These are phyloP conservation scores for Hippophae gyantsensis DNA, from an alignment of 306 rosid genomes.

Conservation along the genomic window DNA sequence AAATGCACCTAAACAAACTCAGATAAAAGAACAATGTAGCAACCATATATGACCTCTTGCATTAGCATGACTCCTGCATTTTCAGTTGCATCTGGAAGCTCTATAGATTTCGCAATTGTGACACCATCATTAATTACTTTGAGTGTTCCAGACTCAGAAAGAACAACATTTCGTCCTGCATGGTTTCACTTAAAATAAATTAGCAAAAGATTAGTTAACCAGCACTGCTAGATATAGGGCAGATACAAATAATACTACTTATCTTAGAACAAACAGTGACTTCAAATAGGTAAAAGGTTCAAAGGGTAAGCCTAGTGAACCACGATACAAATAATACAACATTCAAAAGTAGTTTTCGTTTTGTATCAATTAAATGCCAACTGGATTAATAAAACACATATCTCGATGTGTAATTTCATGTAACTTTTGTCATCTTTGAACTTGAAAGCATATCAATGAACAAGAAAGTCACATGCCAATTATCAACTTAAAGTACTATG, in stretches of 20 bases:
- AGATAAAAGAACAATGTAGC: constrained; percentile 28
- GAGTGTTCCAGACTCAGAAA: constrained; percentile 58
- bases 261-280: too few species aligned
- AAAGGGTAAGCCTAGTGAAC: too few species aligned
- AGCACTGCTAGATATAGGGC: constrained; percentile 11
- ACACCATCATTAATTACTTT: constrained; percentile 85
- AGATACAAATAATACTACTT: background rate
- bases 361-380: too few species aligned
- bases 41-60: constrained; percentile 84
- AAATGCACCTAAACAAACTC: constrained; percentile 15
- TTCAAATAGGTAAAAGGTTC: too few species aligned
- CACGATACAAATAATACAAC: too few species aligned
- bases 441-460: too few species aligned
- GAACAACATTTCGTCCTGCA: constrained; percentile 91
- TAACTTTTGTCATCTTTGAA: too few species aligned
- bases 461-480: too few species aligned
- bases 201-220: constrained; percentile 1
- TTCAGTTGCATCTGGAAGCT: constrained; percentile 79
- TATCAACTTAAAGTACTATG: too few species aligned
- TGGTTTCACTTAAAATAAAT: constrained; percentile 14
- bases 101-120: constrained; percentile 83
- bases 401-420: too few species aligned
- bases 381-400: too few species aligned
- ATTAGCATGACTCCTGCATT: constrained; percentile 93
- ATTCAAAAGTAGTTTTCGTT: too few species aligned